Evolutionary conservation across 208 protist species (phyloP).

Genomic region (Acanthamoeba royreba): DNA sequence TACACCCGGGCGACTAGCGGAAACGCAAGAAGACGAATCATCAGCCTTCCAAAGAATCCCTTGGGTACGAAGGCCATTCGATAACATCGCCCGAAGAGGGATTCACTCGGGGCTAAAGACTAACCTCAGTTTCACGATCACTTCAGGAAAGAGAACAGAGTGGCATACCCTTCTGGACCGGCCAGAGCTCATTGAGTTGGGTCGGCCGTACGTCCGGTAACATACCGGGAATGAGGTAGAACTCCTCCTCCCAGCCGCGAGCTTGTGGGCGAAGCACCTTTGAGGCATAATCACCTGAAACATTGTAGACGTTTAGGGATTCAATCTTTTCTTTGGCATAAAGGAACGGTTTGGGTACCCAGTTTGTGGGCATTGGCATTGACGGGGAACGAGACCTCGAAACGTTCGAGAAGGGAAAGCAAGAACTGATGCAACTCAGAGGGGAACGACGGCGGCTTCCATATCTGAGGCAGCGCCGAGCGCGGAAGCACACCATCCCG

Average conservation of each 20-base stretch:
- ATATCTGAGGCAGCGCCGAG: background rate
- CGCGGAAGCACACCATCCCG: background rate
- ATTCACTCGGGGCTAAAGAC: background rate
- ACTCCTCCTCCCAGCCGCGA: background rate
- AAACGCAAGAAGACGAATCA: too few relatives aligned
- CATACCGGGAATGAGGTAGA: background rate
- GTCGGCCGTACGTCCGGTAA: background rate
- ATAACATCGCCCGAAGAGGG: background rate
- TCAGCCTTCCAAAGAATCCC: constrained; percentile 41
- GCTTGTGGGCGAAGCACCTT: background rate
- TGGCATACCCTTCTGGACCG: background rate
- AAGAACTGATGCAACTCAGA: background rate
- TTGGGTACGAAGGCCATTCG: background rate
- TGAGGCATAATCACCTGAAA: background rate
- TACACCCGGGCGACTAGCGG: too few relatives aligned
- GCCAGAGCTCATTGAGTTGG: background rate
- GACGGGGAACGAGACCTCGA: constrained; percentile 5
- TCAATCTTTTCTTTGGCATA: too few relatives aligned
- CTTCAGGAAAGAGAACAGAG: background rate
- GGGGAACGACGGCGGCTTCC: background rate
- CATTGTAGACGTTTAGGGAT: too few relatives aligned
- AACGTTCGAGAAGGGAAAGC: background rate
- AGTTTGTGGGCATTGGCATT: background rate
- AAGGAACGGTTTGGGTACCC: background rate
- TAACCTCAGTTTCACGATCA: background rate